These are phyloP conservation scores for Linum trigynum DNA, from an alignment of 345 rosid genomes.

Conservation along the genomic window DNA sequence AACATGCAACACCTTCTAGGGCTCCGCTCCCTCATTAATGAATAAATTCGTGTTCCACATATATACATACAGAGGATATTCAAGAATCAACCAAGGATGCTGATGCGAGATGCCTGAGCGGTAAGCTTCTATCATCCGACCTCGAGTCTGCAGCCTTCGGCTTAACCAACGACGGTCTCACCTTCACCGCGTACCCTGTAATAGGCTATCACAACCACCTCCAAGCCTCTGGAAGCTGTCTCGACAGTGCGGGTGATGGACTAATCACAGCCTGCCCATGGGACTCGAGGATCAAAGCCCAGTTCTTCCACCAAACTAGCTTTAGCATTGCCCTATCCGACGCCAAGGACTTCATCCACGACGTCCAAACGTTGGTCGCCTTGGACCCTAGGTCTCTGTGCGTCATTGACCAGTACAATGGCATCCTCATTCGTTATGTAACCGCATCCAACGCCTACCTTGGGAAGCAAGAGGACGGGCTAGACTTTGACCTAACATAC, in stretches of 20 bases:
- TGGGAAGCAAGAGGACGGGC: conserved; percentile 59
- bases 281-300: conserved; percentile 60
- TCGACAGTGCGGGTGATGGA: conserved; percentile 49
- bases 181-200: conserved; percentile 64
- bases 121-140: background rate
- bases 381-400: conserved; percentile 45
- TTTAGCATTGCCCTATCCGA: conserved; percentile 41
- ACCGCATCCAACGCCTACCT: conserved; percentile 59
- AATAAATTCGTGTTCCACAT: background rate
- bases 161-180: conserved; percentile 20
- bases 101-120: conserved; percentile 13
- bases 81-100: conserved; percentile 14
- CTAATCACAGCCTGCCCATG: conserved; percentile 60
- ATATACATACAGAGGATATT: conserved; percentile 14
- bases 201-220: conserved; percentile 60
- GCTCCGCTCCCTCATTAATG: too few relatives aligned
- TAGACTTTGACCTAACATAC: conserved; percentile 70
- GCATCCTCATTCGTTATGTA: conserved; percentile 71
- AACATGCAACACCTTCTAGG: too few relatives aligned
- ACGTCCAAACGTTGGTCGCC: conserved; percentile 46
- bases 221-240: conserved; percentile 73
- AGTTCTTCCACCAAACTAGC: conserved; percentile 56
- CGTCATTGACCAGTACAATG: conserved; percentile 50
- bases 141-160: conserved; percentile 14
- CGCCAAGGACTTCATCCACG: conserved; percentile 45